These are phyloP conservation scores for Globisporangium okanoganense DNA, from an alignment of 352 stramenopile species.

Conservation along the genomic window DNA sequence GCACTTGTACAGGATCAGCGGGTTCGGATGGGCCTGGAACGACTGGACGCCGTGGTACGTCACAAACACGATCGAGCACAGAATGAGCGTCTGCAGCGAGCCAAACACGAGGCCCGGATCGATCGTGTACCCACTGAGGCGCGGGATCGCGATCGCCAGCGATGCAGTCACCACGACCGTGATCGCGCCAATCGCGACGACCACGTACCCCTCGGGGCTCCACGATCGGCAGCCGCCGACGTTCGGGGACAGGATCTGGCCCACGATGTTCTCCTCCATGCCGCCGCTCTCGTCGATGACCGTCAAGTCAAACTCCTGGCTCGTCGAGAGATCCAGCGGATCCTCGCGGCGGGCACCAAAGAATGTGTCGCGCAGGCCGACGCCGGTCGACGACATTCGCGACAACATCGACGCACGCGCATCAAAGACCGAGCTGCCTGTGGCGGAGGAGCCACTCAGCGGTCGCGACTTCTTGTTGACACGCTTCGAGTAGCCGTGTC, in stretches of 20 bases:
- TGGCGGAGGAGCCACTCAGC: conserved; percentile 35
- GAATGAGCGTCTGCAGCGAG: conserved; percentile 66
- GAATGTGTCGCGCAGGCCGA: conserved; percentile 53
- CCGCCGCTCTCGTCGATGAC: conserved; percentile 73
- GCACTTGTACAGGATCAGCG: conserved; percentile 83
- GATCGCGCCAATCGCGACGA: conserved; percentile 35
- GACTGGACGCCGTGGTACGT: conserved; percentile 76
- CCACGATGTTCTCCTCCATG: conserved; percentile 48
- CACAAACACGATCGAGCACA: conserved; percentile 68
- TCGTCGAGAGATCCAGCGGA: conserved; percentile 54
- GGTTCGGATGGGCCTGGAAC: conserved; percentile 77
- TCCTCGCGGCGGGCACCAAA: conserved; percentile 43
- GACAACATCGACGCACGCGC: conserved; percentile 32
- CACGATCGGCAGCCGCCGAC: conserved; percentile 36
- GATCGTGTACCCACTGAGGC: conserved; percentile 86
- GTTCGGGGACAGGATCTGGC: conserved; percentile 50
- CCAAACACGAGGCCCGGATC: conserved; percentile 72
- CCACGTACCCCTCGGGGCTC: conserved; percentile 43
- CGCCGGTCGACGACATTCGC: conserved; percentile 31
- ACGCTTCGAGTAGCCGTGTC: conserved; percentile 12
- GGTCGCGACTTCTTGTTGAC: conserved; percentile 24
- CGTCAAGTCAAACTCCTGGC: conserved; percentile 70
- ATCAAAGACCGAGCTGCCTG: conserved; percentile 26
- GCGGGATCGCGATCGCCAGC: conserved; percentile 28
- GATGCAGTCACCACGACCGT: conserved; percentile 39